Base-by-base conservation (phyloP, 1,139 yeast genomes). In the Suhomyces choctaworum region DNA sequence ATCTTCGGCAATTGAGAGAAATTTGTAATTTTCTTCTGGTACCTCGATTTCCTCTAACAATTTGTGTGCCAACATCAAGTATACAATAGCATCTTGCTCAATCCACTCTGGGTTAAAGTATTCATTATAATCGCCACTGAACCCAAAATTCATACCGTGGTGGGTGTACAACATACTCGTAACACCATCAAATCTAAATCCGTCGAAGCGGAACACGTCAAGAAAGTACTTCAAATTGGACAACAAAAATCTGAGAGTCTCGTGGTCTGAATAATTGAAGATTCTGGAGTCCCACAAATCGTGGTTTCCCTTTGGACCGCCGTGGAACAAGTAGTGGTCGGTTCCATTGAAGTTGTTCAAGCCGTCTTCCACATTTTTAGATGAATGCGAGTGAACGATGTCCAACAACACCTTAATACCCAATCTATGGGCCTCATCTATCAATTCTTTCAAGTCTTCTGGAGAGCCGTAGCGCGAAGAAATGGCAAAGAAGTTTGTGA, bases 141-240 rank as follows among this genome's bases (percentile, higher is more conserved):
- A 92, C 0, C 89, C 89, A 37, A 82, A 82, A 35, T 92, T 87
- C 43, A 87, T 78, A 30, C 98, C 98, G 56, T 92, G 98, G 56
- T 92, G 97, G 32, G 73, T 61, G 58, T 92, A 92, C 32, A 92
- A 67, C 96, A 92, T 90, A 44, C 89, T 79, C 15, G 97, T 92
- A 32, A 92, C 96, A 42, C 98, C 98, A 58, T 92, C 98, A 50
- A 92, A 92, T 54, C 98, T 72, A 66, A 90, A 92, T 5, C 98
- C 98, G 56, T 92, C 98, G 62, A 92, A 92, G 40, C 78, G 73
- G 61, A 80, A 92, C 43, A 78, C 89, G 36, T 89, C 95, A 37
- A 89, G 66, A 62, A 80, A 92, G 57, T 76, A 92, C 42, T 90
- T 84, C 56, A 92, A 70, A 59, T 92, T 92, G n/a, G 95, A 82